Evolutionary conservation across 1,139 yeast species (phyloP), one percentile per base, ranked within the genome.

Genomic region (Diutina mesorugosa): DNA sequence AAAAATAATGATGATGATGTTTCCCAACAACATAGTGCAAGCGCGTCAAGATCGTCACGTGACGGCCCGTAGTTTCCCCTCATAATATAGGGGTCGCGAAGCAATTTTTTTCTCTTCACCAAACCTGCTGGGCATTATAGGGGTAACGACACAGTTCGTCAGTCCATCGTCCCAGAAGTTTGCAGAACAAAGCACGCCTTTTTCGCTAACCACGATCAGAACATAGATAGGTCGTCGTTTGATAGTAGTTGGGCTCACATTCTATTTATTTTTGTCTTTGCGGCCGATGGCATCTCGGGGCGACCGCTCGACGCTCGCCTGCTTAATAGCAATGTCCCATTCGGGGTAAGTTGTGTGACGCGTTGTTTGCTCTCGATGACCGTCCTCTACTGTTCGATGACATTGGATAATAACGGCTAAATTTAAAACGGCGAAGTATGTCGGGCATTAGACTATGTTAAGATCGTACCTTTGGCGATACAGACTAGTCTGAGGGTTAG

Each of bases 181-280:
- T 47, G 51, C 16, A 47, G 21, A 47, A 28, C 38, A 47, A 28
- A 14, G n/a, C 26, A 8, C 26, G 45, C 53, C 53, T 32, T 50
- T 50, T 50, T 50, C 53, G 53, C 53, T 50, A 50, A 50, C 53
- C 41, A 50, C 53, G 53, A 50, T 21, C 21, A n/a, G 53, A 28
- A 29, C 16, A n/a, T 47, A 28, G 53, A 50, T 50, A 50, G 28
- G 53, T 50, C 53, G 53, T 50, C 18, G 53, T 50, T 50, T 50
- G 53, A 50, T 50, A 50, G 53, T 50, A 50, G 53, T 50, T 30
- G 53, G 53, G 53, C 53, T 16, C n/a, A 50, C 53, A 50, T 32
- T 32, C 7, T 29, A 6, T 30, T 18, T 4, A 45, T 6, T 45
- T 6, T 6, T 7, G 7, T 6, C 9, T 12, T 10, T 12, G 41